phyloP scores from a whole-genome alignment of 139 green algal genomes.

The Coelastrella sp. region DNA sequence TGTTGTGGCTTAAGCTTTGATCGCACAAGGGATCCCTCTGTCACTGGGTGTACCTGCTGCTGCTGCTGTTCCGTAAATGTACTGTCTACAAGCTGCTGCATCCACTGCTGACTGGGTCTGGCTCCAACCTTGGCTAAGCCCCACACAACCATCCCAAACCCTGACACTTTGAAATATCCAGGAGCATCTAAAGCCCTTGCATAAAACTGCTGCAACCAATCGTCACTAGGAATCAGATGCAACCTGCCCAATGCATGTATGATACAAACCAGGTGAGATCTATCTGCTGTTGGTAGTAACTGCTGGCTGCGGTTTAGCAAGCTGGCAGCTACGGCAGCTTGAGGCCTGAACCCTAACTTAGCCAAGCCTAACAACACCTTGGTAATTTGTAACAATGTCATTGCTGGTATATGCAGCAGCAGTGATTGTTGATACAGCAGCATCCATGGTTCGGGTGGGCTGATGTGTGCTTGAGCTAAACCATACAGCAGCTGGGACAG shows the following conservation, averaged over 20 bases:
- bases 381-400: background rate
- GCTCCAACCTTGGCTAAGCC: constrained; percentile 32
- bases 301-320: background rate
- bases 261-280: background rate
- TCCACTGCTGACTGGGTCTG: background rate
- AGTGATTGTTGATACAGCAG: background rate
- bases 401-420: background rate
- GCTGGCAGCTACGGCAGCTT: background rate
- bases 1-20: constrained; percentile 35
- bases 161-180: constrained; percentile 2
- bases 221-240: background rate
- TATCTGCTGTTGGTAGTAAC: constrained; percentile 2
- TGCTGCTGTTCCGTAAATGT: constrained; percentile 17
- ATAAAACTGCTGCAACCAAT: constrained; percentile 28
- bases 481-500: background rate
- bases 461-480: background rate
- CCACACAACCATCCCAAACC: constrained; percentile 48
- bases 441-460: background rate
- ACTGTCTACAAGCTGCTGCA: constrained; percentile 17
- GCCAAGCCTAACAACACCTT: constrained; percentile 2
- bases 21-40: too few relatives aligned
- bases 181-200: background rate
- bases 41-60: too few relatives aligned
- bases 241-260: constrained; percentile 37
- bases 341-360: background rate